Conservation (phyloP, 768 basidiomycete species). For the Daedaleopsis sinensis region DNA sequence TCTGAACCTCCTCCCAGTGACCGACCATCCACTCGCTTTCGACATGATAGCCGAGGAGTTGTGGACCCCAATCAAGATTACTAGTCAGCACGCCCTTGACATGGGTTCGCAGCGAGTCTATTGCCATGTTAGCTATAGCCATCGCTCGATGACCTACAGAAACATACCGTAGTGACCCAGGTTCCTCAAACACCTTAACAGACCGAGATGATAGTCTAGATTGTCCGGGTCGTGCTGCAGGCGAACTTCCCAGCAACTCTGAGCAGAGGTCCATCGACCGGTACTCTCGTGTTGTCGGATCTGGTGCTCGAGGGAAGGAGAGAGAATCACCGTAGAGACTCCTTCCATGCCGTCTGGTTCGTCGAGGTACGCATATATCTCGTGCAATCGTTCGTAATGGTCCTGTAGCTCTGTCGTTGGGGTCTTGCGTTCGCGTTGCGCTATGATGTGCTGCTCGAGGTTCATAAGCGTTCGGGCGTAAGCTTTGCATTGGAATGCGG, state of each 20-base stretch:
- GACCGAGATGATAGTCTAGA: conserved; percentile 84
- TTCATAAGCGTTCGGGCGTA: conserved; percentile 94
- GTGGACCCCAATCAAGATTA: conserved; percentile 80
- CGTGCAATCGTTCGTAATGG: conserved; percentile 89
- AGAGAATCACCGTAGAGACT: conserved; percentile 83
- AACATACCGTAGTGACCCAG: conserved; percentile 93
- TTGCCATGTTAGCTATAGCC: conserved; percentile 8
- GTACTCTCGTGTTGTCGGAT: conserved; percentile 98
- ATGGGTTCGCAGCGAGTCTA: conserved; percentile 94
- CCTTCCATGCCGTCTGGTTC: conserved; percentile 99
- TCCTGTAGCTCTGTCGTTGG: conserved; percentile 52
- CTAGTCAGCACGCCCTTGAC: conserved; percentile 87
- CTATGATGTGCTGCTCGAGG: conserved; percentile 82
- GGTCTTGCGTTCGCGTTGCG: conserved; percentile 39
- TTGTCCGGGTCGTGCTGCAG: conserved; percentile 91
- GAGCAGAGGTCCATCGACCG: conserved; percentile 96
- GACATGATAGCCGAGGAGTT: conserved; percentile 80
- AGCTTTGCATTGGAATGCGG: conserved; percentile 92
- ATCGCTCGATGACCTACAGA: not conserved
- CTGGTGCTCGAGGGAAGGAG: conserved; percentile 91
- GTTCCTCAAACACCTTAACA: conserved; percentile 89
- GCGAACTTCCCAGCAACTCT: conserved; percentile 98
- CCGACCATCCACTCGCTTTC: conserved; percentile 97
- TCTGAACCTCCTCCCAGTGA: conserved; percentile 84
- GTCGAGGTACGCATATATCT: conserved; percentile 94